Evolutionary conservation across 495 filamentous ascomycete species (phyloP), one percentile per base, ranked within the genome.

Genomic region (Penicillium lagena): DNA sequence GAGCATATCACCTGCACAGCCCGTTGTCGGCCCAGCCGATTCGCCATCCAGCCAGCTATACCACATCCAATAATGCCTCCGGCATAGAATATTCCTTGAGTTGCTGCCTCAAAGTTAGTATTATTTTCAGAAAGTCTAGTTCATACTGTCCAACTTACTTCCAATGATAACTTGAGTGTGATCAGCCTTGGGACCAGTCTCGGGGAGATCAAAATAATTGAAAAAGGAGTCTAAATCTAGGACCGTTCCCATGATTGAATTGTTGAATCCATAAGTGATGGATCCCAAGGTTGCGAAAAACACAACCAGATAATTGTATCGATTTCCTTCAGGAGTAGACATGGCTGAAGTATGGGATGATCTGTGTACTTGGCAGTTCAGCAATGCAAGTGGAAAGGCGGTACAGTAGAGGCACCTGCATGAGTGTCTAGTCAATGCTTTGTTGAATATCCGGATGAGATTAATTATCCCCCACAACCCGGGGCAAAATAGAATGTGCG

Each of bases 261-360:
- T 46, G 47, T 50, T 54, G 42, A 35, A 54, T n/a, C 51, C 51
- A 37, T 54, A 54, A 7, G 51, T 51, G 22, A 54, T 37, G 11
- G 51, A 54, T 2, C 51, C 51, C 7, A 54, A 33, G 28, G 48
- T 29, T 6, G 45, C 51, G 29, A 54, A 39, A 11, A 54, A 51
- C 33, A 51, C 48, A 27, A 54, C 29, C 12, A 46, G n/a, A 32
- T 51, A 46, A 29, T 54, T 54, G 32, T 39, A 33, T 17, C 17
- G 17, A 17, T 17, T 17, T 17, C 17, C 17, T 17, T 17, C 17
- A 17, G 17, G 17, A 4, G 17, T 17, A 17, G 17, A 17, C 17
- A 17, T 17, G 17, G 4, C 17, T 17, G 17, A 17, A 17, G 17
- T 17, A 17, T 17, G 17, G 17, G 17, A 17, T 17, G 17, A 17